Conservation (phyloP, 2,329 filamentous ascomycete species). For the Aspergillus novoparasiticus region DNA sequence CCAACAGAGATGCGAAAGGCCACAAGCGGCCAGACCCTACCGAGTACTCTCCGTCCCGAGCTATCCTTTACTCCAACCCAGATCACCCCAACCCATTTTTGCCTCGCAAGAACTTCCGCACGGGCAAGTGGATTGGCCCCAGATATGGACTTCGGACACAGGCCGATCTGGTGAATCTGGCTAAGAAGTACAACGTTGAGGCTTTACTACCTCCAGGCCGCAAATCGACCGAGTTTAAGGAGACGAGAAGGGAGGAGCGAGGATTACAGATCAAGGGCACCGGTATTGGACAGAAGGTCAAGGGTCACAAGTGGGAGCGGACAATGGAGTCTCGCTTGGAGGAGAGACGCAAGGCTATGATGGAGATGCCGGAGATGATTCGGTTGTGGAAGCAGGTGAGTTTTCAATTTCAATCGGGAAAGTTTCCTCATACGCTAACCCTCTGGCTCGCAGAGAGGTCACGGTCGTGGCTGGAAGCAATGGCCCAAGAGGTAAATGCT, state of each 20-base stretch:
- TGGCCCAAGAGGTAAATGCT: conserved; percentile 60
- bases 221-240: conserved; percentile 70
- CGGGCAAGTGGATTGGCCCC: conserved; percentile 81
- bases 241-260: conserved; percentile 72
- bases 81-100: conserved; percentile 76
- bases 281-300: conserved; percentile 87
- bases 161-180: conserved; percentile 87
- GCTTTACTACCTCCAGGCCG: conserved; percentile 74
- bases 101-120: conserved; percentile 74
- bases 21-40: conserved; percentile 36
- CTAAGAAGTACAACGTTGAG: conserved; percentile 75
- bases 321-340: conserved; percentile 82
- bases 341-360: conserved; percentile 85
- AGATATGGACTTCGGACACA: conserved; percentile 82
- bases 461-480: conserved; percentile 74
- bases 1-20: conserved; percentile 47
- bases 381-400: conserved; percentile 89
- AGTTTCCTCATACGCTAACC: conserved; percentile 37
- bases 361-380: conserved; percentile 91
- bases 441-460: conserved; percentile 57
- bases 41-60: conserved; percentile 32
- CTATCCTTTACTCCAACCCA: conserved; percentile 45
- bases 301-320: conserved; percentile 93
- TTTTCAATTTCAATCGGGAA: conserved; percentile 15
- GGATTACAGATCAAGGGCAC: conserved; percentile 89